phyloP scores from a whole-genome alignment of 208 protist genomes.

The Tritrichomonas musculus region DNA sequence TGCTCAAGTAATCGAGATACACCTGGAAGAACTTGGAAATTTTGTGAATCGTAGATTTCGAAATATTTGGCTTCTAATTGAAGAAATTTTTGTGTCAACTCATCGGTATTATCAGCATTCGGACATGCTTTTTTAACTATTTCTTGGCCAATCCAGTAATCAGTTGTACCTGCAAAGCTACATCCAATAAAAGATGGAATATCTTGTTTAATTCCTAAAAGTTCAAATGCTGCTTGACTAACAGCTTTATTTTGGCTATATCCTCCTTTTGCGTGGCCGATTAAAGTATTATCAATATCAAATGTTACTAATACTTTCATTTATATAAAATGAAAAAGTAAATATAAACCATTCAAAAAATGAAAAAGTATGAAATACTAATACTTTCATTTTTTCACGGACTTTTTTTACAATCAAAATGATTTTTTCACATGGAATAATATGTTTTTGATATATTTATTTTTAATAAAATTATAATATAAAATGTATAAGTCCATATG shows the following conservation, averaged over 20 bases:
- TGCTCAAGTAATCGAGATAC: not conserved
- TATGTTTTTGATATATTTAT: too few relatives aligned
- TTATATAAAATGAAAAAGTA: too few relatives aligned
- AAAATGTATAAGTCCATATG: too few relatives aligned
- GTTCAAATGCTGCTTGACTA: not conserved
- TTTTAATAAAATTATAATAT: too few relatives aligned
- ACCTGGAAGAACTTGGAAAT: not conserved
- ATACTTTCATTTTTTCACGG: too few relatives aligned
- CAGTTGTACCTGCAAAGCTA: not conserved
- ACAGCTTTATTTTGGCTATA: not conserved
- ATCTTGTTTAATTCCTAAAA: not conserved
- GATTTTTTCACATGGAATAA: too few relatives aligned
- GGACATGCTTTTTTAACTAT: not conserved
- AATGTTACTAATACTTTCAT: slow-evolving; percentile 4
- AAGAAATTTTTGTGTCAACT: not conserved
- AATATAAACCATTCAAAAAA: too few relatives aligned
- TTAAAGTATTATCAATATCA: slow-evolving; percentile 22
- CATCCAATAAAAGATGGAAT: not conserved
- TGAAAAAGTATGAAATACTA: too few relatives aligned
- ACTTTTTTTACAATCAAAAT: too few relatives aligned
- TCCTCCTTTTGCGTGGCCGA: not conserved
- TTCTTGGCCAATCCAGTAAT: not conserved
- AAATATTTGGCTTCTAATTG: not conserved
- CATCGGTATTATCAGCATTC: not conserved
- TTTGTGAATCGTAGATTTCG: too few relatives aligned